Evolutionary conservation across 1,139 yeast species (phyloP).

Genomic region (Geotrichum aggregatum): DNA sequence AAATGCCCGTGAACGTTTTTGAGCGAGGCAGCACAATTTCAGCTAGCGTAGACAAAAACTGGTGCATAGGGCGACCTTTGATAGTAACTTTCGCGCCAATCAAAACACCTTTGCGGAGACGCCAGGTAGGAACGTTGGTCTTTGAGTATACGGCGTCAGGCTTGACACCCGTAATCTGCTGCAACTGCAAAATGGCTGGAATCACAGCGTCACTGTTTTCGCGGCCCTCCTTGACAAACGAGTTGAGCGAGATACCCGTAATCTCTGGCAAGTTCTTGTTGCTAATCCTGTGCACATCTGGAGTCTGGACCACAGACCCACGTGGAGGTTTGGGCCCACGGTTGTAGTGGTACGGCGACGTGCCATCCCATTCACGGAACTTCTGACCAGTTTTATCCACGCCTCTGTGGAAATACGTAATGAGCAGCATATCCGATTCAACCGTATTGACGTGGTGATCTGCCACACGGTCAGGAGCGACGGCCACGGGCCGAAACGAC

Average conservation of each 20-base stretch:
- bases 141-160: slow-evolving; percentile 71
- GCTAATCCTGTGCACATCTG: slow-evolving; percentile 63
- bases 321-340: slow-evolving; percentile 49
- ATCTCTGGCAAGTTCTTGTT: slow-evolving; percentile 69
- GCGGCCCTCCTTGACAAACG: slow-evolving; percentile 73
- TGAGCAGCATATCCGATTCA: slow-evolving; percentile 70
- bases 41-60: slow-evolving; percentile 77
- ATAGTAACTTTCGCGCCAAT: slow-evolving; percentile 88
- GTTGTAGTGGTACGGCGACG: slow-evolving; percentile 84
- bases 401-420: slow-evolving; percentile 67
- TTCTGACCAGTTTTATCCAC: slow-evolving; percentile 56
- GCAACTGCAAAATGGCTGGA: slow-evolving; percentile 74
- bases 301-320: slow-evolving; percentile 56
- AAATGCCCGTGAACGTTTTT: slow-evolving; percentile 79
- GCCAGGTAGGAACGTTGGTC: slow-evolving; percentile 82
- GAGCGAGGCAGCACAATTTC: slow-evolving; percentile 92
- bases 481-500: slow-evolving; percentile 67
- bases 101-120: slow-evolving; percentile 77
- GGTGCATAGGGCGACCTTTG: slow-evolving; percentile 77
- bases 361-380: slow-evolving; percentile 79
- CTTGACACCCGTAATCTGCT: slow-evolving; percentile 89
- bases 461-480: slow-evolving; percentile 72
- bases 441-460: slow-evolving; percentile 74
- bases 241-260: slow-evolving; percentile 61
- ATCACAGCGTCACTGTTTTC: slow-evolving; percentile 71